Base-by-base conservation (phyloP, 1,139 yeast species). In the Kluyveromyces marxianus region DNA sequence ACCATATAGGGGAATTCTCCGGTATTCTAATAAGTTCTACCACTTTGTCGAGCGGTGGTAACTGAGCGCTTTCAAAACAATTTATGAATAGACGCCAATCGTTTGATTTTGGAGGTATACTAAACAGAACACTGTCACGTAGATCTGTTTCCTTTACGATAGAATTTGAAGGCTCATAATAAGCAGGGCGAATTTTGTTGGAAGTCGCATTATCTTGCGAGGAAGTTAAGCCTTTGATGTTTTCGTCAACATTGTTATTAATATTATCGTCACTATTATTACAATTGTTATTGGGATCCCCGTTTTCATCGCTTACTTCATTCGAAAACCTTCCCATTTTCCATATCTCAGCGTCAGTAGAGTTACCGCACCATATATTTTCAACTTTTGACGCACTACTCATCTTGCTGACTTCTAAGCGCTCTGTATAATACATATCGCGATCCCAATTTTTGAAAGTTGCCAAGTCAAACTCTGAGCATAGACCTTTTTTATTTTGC, bases 301-400 rank as follows among this genome's bases (percentile, higher is more conserved):
- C 47, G 3, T 44, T 32, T 4, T 24, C 25, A 3, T 24, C 2
- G 3, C 5, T 7, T 14, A 14, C 33, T 14, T 38, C 35, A 35
- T 49, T 38, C 34, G 48, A 37, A 47, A 54, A 46, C 49, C 44
- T 44, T 46, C 50, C 60, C 50, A 54, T 44, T 41, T 57, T 55
- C 47, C 58, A 56, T 3, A 65, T 54, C 50, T 70, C 73, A 53
- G 68, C 75, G 57, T 82, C 86, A 1, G 76, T 72, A 1, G 79
- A 69, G 58, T 89, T 90, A 1, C 97, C 97, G 41, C 83, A 72
- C 90, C 90, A 90, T 3, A 89, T 77, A 39, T 76, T 71, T 1
- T 69, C 64, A 2, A 85, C 68, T 21, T 70, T 72, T 0, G 94
- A 76, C 0, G 96, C 95, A 2, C 87, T 72, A 0, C 96, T 83